Conservation (phyloP, 169 alveolate species). For the Neospora caninum region DNA sequence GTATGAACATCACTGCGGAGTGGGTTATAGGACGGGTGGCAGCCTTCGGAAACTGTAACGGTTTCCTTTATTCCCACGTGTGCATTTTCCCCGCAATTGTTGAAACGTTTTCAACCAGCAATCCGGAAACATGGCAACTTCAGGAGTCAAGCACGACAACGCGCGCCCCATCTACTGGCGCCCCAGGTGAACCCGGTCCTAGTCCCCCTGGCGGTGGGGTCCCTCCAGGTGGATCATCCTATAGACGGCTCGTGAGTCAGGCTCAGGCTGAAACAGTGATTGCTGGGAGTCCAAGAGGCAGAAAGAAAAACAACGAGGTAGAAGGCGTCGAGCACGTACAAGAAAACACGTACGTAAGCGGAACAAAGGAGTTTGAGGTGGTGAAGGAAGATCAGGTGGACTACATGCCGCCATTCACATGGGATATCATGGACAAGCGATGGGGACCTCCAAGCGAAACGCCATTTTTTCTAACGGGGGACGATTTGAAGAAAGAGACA, state of each 20-base stretch:
- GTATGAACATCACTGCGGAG: slow-evolving; percentile 38
- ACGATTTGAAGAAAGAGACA: no score
- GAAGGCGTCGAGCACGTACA: no score
- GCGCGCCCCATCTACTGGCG: not conserved
- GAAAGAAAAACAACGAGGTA: no score
- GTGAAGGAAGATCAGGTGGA: no score
- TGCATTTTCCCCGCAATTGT: slow-evolving; percentile 51
- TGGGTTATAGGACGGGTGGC: slow-evolving; percentile 46
- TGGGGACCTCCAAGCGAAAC: not conserved
- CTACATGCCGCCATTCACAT: no score
- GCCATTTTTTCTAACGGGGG: not conserved
- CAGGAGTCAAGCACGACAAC: not conserved
- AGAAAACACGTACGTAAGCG: no score
- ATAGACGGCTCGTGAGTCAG: no score
- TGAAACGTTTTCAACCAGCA: slow-evolving; percentile 12
- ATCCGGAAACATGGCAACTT: slow-evolving; percentile 23
- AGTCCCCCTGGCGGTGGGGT: slow-evolving; percentile 36
- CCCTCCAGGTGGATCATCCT: not conserved
- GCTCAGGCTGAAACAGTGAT: no score
- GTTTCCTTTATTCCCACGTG: slow-evolving; percentile 41
- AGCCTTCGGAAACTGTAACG: slow-evolving; percentile 50
- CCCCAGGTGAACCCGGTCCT: slow-evolving; percentile 21
- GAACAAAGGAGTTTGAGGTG: no score
- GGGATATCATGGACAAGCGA: no score
- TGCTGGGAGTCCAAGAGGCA: no score